These are phyloP conservation scores for Cardamine resedifolia DNA, from an alignment of 345 rosid species.

Conservation along the genomic window DNA sequence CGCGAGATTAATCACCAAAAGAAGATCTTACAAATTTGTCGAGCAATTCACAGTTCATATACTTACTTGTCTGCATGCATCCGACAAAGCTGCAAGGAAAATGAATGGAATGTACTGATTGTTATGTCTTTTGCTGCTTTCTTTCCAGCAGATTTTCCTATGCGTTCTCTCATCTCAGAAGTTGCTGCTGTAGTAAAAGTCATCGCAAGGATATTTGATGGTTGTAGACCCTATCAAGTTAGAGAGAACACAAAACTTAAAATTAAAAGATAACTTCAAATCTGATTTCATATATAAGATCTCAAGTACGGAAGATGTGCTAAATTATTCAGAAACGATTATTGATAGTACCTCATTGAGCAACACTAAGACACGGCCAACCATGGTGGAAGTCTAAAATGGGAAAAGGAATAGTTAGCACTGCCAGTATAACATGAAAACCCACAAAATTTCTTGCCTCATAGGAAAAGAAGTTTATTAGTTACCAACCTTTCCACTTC, in stretches of 20 bases:
- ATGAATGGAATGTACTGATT: slow-evolving; percentile 95
- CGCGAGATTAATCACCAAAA: background rate
- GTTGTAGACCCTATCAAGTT: slow-evolving; percentile 61
- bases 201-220: slow-evolving; percentile 93
- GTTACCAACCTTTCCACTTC: slow-evolving; percentile 88
- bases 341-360: slow-evolving; percentile 62
- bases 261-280: slow-evolving; percentile 5
- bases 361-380: slow-evolving; percentile 81
- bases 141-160: slow-evolving; percentile 78
- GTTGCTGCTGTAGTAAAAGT: slow-evolving; percentile 98
- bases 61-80: slow-evolving; percentile 88
- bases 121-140: slow-evolving; percentile 71
- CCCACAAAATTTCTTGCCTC: background rate
- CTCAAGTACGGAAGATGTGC: background rate
- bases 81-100: slow-evolving; percentile 90
- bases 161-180: slow-evolving; percentile 91
- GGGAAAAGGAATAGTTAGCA: slow-evolving; percentile 28
- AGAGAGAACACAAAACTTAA: slow-evolving; percentile 12
- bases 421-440: slow-evolving; percentile 5
- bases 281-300: slow-evolving; percentile 2
- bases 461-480: slow-evolving; percentile 1
- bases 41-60: slow-evolving; percentile 6
- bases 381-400: slow-evolving; percentile 91
- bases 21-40: background rate
- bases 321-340: slow-evolving; percentile 13